A percentile compares a stretch with the other conserved stretches of the same genome.
These are phyloP conservation scores for Beauveria caledonica DNA, from an alignment of 2,329 filamentous ascomycete genomes.

Conservation along the genomic window DNA sequence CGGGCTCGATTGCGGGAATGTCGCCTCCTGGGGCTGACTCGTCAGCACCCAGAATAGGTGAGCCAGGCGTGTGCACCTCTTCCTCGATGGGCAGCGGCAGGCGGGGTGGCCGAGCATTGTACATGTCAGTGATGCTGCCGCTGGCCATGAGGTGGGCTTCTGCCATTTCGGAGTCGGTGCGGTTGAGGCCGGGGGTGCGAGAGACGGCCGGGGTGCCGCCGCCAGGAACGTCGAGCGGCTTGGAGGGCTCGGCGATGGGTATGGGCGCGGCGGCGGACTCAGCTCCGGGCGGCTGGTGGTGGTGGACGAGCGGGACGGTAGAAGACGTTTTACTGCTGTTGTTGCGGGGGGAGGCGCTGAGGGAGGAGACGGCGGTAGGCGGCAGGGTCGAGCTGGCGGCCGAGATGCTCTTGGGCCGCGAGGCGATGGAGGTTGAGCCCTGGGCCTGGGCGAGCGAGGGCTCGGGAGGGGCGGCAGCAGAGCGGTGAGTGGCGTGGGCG, in stretches of 20 bases:
- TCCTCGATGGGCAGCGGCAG: slow-evolving; percentile 90
- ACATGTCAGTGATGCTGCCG: slow-evolving; percentile 56
- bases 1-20: slow-evolving; percentile 46
- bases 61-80: slow-evolving; percentile 81
- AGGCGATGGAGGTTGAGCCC: slow-evolving; percentile 43
- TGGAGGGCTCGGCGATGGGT: slow-evolving; percentile 33
- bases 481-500: slow-evolving; percentile 46
- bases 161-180: slow-evolving; percentile 20
- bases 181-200: slow-evolving; percentile 28
- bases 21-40: slow-evolving; percentile 49
- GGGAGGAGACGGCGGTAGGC: slow-evolving; percentile 40
- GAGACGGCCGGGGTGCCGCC: slow-evolving; percentile 24
- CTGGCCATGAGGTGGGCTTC: slow-evolving; percentile 38
- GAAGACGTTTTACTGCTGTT: slow-evolving; percentile 24
- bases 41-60: slow-evolving; percentile 71
- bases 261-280: slow-evolving; percentile 34
- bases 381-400: slow-evolving; percentile 25
- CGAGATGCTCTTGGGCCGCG: slow-evolving; percentile 31
- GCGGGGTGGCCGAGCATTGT: slow-evolving; percentile 67
- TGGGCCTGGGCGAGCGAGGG: slow-evolving; percentile 53
- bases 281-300: slow-evolving; percentile 34
- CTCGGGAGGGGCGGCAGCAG: slow-evolving; percentile 53
- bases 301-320: slow-evolving; percentile 16
- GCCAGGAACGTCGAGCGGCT: slow-evolving; percentile 51
- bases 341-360: slow-evolving; percentile 37